A percentile compares a stretch with the other conserved stretches of the same genome.
These are phyloP conservation scores for Colletotrichum scovillei DNA, from an alignment of 2,329 filamentous ascomycete species.

Conservation along the genomic window DNA sequence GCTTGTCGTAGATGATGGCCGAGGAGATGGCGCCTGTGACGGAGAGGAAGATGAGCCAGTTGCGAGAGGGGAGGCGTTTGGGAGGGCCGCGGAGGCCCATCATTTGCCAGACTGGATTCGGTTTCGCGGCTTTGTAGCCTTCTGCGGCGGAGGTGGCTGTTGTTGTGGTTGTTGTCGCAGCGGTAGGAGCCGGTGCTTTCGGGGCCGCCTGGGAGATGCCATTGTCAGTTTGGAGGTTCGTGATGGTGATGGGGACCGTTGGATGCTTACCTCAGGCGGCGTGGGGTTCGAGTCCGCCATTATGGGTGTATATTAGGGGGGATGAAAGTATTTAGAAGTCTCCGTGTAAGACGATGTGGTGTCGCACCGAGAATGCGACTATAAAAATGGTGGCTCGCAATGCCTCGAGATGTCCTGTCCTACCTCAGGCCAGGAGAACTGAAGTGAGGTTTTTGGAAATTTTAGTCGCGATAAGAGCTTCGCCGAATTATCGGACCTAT, in stretches of 20 bases:
- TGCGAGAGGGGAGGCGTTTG: constrained; percentile 88
- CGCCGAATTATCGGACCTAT: constrained; percentile 31
- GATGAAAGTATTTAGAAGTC: background rate
- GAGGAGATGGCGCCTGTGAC: constrained; percentile 81
- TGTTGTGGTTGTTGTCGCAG: constrained; percentile 36
- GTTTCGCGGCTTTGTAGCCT: constrained; percentile 56
- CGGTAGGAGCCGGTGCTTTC: background rate
- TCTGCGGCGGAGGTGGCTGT: constrained; percentile 41
- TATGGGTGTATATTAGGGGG: background rate
- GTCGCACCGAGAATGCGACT: background rate
- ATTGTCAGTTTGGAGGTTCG: constrained; percentile 9
- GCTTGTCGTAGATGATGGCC: constrained; percentile 90
- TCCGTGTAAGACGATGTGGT: too few relatives aligned
- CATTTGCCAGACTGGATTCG: constrained; percentile 81
- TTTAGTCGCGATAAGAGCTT: constrained; percentile 37
- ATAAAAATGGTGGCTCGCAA: constrained; percentile 1
- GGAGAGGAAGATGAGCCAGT: constrained; percentile 96
- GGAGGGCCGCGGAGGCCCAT: constrained; percentile 88
- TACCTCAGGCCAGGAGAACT: background rate
- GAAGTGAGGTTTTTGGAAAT: constrained; percentile 30
- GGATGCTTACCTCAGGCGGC: constrained; percentile 34
- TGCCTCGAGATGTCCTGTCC: constrained; percentile 8
- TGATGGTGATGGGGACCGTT: background rate
- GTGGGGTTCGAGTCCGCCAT: constrained; percentile 41
- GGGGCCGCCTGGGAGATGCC: constrained; percentile 13